A percentile compares a stretch with the other conserved stretches of the same genome.
Evolutionary conservation across 331 rosid species (phyloP).

Genomic region (Quercus phellos): DNA sequence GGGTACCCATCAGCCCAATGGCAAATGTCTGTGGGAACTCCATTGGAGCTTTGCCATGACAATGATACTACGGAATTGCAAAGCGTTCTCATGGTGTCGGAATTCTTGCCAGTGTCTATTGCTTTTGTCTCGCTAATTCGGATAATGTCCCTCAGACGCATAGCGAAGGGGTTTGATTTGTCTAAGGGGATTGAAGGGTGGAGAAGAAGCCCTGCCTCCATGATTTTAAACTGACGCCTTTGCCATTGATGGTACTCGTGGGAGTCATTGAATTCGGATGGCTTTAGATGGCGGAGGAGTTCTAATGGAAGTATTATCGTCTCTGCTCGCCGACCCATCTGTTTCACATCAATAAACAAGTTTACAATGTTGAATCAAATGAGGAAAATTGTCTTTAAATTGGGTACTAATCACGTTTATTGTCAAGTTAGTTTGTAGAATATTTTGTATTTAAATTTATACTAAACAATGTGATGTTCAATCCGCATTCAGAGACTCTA

Average conservation of each 20-base stretch:
- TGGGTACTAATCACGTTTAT: no score
- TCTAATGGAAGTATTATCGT: conserved; percentile 92
- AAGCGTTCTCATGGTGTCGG: conserved; percentile 84
- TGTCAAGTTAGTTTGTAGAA: no score
- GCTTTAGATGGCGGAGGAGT: conserved; percentile 73
- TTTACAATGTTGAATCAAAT: background rate
- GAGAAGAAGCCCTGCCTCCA: conserved; percentile 68
- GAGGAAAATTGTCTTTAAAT: background rate
- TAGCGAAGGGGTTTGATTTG: conserved; percentile 53
- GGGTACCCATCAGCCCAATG: conserved; percentile 98
- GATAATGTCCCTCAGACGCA: conserved; percentile 70
- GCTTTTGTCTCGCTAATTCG: conserved; percentile 33
- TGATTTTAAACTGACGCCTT: conserved; percentile 68
- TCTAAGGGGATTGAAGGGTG: conserved; percentile 63
- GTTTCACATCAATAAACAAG: background rate
- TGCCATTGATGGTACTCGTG: conserved; percentile 86
- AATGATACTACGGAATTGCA: conserved; percentile 81
- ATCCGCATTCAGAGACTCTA: no score
- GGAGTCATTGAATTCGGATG: conserved; percentile 78
- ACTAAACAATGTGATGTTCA: no score
- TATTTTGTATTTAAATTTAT: no score
- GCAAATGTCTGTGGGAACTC: conserved; percentile 71
- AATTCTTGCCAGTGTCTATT: conserved; percentile 70
- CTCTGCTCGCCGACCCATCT: conserved; percentile 87
- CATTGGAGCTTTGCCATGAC: conserved; percentile 75